phyloP scores from a whole-genome alignment of 208 protist species.

The Crithidia mellificae region DNA sequence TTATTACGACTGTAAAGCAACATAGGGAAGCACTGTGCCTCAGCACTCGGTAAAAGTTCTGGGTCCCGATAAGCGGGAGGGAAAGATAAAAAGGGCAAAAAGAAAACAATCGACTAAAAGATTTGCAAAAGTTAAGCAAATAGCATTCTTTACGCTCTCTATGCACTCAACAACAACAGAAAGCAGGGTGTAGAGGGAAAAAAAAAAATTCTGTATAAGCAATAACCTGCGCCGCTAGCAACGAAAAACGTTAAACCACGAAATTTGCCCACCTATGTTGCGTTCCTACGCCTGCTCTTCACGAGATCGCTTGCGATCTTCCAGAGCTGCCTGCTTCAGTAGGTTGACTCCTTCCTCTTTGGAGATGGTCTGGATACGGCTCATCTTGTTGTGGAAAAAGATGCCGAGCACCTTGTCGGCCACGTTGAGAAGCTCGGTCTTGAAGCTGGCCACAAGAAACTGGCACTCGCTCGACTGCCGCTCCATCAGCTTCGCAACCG shows the following conservation, averaged over 20 bases:
- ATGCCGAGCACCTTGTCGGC: slow-evolving; percentile 96
- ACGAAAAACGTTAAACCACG: too few relatives aligned
- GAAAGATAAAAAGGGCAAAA: background rate
- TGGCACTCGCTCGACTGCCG: slow-evolving; percentile 92
- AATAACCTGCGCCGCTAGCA: too few relatives aligned
- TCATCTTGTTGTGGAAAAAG: slow-evolving; percentile 95
- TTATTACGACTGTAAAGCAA: too few relatives aligned
- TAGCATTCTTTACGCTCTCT: too few relatives aligned
- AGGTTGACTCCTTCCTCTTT: slow-evolving; percentile 54
- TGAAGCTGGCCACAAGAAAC: slow-evolving; percentile 98
- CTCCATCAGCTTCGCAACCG: slow-evolving; percentile 93
- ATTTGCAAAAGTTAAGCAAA: too few relatives aligned
- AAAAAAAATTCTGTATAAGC: too few relatives aligned
- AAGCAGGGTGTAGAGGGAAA: slow-evolving; percentile 2
- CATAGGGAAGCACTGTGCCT: too few relatives aligned
- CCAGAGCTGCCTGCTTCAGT: slow-evolving; percentile 70
- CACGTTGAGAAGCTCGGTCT: slow-evolving; percentile 94
- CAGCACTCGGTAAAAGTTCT: too few relatives aligned
- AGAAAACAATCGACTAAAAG: too few relatives aligned
- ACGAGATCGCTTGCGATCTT: slow-evolving; percentile 58
- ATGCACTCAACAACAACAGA: background rate
- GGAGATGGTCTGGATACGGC: slow-evolving; percentile 87
- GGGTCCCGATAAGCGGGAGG: too few relatives aligned
- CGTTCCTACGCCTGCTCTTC: slow-evolving; percentile 33
- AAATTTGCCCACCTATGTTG: too few relatives aligned